Base-by-base conservation (phyloP, 352 stramenopile genomes). In the Blastocystis sp. region DNA sequence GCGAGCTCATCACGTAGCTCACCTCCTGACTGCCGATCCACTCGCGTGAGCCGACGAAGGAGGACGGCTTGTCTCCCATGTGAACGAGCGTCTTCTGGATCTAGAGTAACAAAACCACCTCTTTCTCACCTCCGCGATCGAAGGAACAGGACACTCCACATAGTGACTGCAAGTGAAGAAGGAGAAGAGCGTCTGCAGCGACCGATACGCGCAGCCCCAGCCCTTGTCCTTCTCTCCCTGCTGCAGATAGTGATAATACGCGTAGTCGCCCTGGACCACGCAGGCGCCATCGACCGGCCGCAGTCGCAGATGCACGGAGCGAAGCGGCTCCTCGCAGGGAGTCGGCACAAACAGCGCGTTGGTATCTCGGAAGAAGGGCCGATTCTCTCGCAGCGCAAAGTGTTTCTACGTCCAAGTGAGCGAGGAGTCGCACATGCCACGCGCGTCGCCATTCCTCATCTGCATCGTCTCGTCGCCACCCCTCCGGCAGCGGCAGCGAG, bases 11-110 rank as follows among this genome's bases (percentile, higher is more conserved):
- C 32, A 93, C 90, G 73, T 91, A 94, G 21, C 91, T 91, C 34
- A 94, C 91, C 87, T 94, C 91, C 54, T 93, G 88, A 75, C 89
- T 92, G 56, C 91, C 91, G 67, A 94, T 94, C 91, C 91, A 94
- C 42, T 93, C 90, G 0, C 73, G 88, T 0, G 91, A 94, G 21
- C 87, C 88, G 69, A 92, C 86, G 54, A 94, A 94, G 4, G 84
- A 76, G 29, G 88, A 53, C 2, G 90, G 89, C 48, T 94, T 94
- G 88, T 94, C 91, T 34, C 91, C 91, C 51, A 94, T 93, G 1
- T 88, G 86, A 9, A 94, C 90, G 16, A 94, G 88, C 32, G 88
- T 91, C 24, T 90, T 84, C 77, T 94, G 91, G 87, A 94, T 94
- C 57, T 93, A 81, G 8, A 18, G 21, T n/a, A 24, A 24, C 1